Conservation (phyloP, 2,329 filamentous ascomycete species). For the Paecilomyces sp. region DNA sequence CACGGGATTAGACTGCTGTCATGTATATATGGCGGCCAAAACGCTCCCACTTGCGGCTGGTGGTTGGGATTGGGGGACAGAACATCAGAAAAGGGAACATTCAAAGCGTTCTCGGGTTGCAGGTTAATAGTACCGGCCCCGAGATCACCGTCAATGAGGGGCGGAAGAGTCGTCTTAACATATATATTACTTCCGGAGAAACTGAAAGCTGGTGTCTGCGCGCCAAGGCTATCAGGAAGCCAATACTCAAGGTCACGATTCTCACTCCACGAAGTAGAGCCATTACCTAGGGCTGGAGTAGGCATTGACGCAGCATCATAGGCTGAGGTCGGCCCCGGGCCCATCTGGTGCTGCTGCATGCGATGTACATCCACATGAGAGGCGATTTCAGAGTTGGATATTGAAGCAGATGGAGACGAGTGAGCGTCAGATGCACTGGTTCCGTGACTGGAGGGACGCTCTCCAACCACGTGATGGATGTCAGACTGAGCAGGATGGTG, state of each 20-base stretch:
- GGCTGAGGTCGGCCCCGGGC: neutral
- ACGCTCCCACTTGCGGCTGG: constrained; percentile 15
- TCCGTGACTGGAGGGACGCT: neutral
- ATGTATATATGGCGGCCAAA: constrained; percentile 33
- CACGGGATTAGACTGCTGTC: constrained; percentile 35
- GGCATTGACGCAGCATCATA: neutral
- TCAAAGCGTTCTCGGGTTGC: constrained; percentile 10
- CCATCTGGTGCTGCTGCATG: neutral
- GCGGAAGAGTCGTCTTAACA: constrained; percentile 26
- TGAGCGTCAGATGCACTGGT: neutral
- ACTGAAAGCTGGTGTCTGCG: constrained; percentile 25
- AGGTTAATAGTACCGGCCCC: constrained; percentile 15
- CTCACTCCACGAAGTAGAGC: constrained; percentile 19
- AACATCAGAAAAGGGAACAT: constrained; percentile 12
- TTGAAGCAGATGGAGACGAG: neutral
- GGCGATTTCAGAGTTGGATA: neutral
- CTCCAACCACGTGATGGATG: neutral
- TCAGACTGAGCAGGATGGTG: neutral
- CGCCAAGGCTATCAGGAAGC: constrained; percentile 27
- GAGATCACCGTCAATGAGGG: constrained; percentile 20
- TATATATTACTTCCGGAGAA: constrained; percentile 29
- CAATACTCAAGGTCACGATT: constrained; percentile 25
- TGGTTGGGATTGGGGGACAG: constrained; percentile 12
- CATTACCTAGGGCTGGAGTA: constrained; percentile 9
- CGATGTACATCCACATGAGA: neutral